Base-by-base conservation (phyloP, 148 eudicot genomes). In the Camellia japonica region DNA sequence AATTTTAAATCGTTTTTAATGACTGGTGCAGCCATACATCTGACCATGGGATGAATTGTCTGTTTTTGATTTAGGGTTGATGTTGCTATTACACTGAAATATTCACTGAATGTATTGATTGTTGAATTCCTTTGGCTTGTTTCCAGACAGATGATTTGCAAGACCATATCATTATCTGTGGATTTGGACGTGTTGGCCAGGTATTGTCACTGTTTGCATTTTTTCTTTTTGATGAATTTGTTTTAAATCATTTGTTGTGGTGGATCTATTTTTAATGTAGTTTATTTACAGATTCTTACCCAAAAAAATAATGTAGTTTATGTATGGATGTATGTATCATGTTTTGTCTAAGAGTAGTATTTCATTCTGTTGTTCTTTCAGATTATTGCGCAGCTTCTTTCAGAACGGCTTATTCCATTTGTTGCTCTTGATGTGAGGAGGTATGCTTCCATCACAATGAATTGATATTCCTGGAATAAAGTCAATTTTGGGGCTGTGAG, bases 111-210 rank as follows among this genome's bases (percentile, higher is more conserved):
- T 9, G 7, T 5, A 13, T 76, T 30, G 43, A 46, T 44, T 58
- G 68, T 42, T 64, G 44, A 46, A 51, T 30, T 68, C 14, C 81
- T 79, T 75, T 79, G 73, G 19, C 20, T 71, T 71, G 19, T 85
- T 80, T 86, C 47, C 91, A 96, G 99, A 96, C 99, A 43, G 99
- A 96, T 89, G 99, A 96, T 86, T 89, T 96, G 86, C 99, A 92
- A 89, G 98, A 84, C 86, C 99, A 96, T 87, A 96, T 96, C 64
- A 94, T 96, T 74, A 89, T 96, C 30, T 96, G 99, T 78, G 99
- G 99, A 75, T 96, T 96, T 85, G 99, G 99, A 87, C 99, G 99
- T 74, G 98, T 96, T 68, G 99, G 99, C 79, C 99, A 96, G 99
- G 99, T 96, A 47, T 69, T 15, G 43, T 77, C 49, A 56, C 76